These are phyloP conservation scores for Mollisiaceae sp. DNA, from an alignment of 2,329 filamentous ascomycete genomes.

Conservation along the genomic window DNA sequence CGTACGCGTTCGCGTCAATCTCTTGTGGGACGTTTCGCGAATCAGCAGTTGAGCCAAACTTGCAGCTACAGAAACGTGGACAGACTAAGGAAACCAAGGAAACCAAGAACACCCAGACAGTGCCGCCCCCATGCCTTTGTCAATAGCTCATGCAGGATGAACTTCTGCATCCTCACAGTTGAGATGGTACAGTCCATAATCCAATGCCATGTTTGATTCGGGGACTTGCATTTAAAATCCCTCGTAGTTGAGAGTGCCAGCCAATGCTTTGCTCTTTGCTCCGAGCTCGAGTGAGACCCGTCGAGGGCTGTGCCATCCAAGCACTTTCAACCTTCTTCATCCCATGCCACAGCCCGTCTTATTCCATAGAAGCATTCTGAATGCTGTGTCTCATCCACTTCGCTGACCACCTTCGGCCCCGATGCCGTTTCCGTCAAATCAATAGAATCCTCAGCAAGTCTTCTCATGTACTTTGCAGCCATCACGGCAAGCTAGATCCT, in stretches of 20 bases:
- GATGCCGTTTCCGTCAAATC: background rate
- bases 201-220: background rate
- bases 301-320: background rate
- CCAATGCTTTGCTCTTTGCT: background rate
- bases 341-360: background rate
- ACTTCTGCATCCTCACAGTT: background rate
- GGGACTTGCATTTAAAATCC: background rate
- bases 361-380: background rate
- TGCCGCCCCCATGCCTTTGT: background rate
- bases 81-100: background rate
- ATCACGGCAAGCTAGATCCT: background rate
- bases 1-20: background rate
- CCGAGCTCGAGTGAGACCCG: background rate
- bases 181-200: background rate
- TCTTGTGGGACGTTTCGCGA: background rate
- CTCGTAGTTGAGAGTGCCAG: background rate
- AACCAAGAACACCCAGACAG: background rate
- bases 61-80: slow-evolving; percentile 3
- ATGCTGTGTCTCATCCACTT: background rate
- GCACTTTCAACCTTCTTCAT: background rate
- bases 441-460: background rate
- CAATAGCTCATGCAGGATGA: background rate
- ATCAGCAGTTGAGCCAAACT: background rate
- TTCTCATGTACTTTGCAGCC: background rate
- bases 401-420: background rate